Conservation (phyloP, 768 basidiomycete genomes). For the Hygrocybe punicea region DNA sequence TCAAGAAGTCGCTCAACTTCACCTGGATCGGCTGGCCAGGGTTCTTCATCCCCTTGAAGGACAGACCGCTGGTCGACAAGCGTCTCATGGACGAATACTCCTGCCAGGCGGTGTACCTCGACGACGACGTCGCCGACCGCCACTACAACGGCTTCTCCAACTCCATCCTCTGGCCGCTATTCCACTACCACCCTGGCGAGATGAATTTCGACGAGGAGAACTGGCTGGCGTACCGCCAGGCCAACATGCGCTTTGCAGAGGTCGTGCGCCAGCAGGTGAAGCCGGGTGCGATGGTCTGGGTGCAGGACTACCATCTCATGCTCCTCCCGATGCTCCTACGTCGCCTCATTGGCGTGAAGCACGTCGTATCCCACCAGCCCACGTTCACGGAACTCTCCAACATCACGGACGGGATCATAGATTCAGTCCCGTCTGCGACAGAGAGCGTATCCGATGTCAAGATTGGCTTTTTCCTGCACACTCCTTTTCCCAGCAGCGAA, state of each 20-base stretch:
- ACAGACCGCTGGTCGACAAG: conserved; percentile 86
- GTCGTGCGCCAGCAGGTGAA: conserved; percentile 74
- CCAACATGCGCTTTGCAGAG: conserved; percentile 92
- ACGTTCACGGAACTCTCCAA: conserved; percentile 59
- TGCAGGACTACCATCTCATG: conserved; percentile 98
- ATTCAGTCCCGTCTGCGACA: conserved; percentile 12
- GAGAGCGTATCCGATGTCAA: conserved; percentile 65
- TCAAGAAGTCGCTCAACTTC: conserved; percentile 97
- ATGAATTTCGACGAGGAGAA: conserved; percentile 99
- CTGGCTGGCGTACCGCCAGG: conserved; percentile 97
- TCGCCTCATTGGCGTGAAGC: conserved; percentile 73
- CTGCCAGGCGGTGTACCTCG: conserved; percentile 96
- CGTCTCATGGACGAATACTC: conserved; percentile 92
- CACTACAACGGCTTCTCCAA: conserved; percentile 99
- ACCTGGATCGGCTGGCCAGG: conserved; percentile 98
- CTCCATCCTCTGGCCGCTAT: conserved; percentile 98
- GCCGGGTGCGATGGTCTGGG: conserved; percentile 96
- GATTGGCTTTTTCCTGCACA: conserved; percentile 98
- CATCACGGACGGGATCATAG: conserved; percentile 69
- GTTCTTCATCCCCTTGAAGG: conserved; percentile 89
- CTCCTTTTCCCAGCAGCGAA: conserved; percentile 96
- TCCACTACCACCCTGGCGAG: conserved; percentile 99
- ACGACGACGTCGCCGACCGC: conserved; percentile 96
- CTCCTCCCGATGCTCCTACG: conserved; percentile 95
- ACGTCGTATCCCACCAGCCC: conserved; percentile 51